Evolutionary conservation across 495 filamentous ascomycete species (phyloP), one percentile per base, ranked within the genome.

Genomic region (Hyphodiscus hymeniophilus): DNA sequence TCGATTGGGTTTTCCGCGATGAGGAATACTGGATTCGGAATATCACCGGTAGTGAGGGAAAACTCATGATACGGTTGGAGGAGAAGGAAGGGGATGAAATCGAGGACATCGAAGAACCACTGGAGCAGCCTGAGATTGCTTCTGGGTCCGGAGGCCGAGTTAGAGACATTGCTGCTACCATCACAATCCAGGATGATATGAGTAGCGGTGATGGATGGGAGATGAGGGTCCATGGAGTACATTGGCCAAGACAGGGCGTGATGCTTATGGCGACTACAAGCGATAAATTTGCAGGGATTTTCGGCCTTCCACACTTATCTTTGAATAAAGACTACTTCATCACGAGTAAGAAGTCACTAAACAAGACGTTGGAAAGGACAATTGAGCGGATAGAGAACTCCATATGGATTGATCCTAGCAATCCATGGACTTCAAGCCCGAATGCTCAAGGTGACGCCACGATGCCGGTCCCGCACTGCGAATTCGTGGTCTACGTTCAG

Each of bases 241-340:
- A 96, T 68, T 91, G 86, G 68, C 80, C 82, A 21, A 69, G 75
- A 21, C 73, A 79, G 38, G 92, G 92, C 3, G 72, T 75, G 4
- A 81, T 94, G 34, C 64, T 96, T 13, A 62, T 96, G 43, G 85
- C 81, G 7, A 96, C 92, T 0, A 87, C 89, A 11, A 94, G 86
- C 58, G 85, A 94, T 61, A 95, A 94, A 67, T 96, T 89, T 60
- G 74, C 81, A 17, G 92, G 92, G 31, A 77, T 96, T 24, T 94
- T 95, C 60, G 80, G 82, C 18, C 64, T 97, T 49, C 90, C 92
- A 17, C 88, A 97, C 65, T 76, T 98, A 23, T 69, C 82, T 6
- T 72, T 86, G 12, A 80, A 77, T 12, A 58, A 72, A 15, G 72
- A 79, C 38, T 76, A 78, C 13, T 96, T 84, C 61, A 67, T 77